phyloP scores from a whole-genome alignment of 208 protist species.

The Trypanosoma lewisi region DNA sequence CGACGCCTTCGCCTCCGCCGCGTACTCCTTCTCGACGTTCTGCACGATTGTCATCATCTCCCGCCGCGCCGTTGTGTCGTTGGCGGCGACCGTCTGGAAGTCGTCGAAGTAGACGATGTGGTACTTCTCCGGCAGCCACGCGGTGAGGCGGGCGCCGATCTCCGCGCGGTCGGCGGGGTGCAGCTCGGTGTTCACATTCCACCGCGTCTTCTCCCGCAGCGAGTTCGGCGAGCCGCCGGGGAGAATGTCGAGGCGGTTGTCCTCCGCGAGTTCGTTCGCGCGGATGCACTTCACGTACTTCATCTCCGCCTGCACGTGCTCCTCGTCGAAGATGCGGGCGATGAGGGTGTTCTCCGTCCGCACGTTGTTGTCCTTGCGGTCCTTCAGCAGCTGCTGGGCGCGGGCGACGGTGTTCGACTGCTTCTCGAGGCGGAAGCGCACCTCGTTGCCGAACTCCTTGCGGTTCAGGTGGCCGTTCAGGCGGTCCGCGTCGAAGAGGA shows the following conservation, averaged over 20 bases:
- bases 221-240: slow-evolving; percentile 84
- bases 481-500: slow-evolving; percentile 82
- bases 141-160: slow-evolving; percentile 75
- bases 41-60: slow-evolving; percentile 81
- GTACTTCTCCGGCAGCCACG: slow-evolving; percentile 90
- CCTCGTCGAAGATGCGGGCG: slow-evolving; percentile 85
- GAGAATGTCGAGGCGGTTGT: slow-evolving; percentile 87
- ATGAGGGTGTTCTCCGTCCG: slow-evolving; percentile 75
- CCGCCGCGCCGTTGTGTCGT: slow-evolving; percentile 56
- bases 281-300: slow-evolving; percentile 90
- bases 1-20: slow-evolving; percentile 62
- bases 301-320: slow-evolving; percentile 89
- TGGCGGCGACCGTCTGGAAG: slow-evolving; percentile 86
- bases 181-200: slow-evolving; percentile 85
- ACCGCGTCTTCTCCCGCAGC: slow-evolving; percentile 85
- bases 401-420: slow-evolving; percentile 84
- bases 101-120: slow-evolving; percentile 89
- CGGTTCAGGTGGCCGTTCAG: slow-evolving; percentile 75
- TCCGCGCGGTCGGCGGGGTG: slow-evolving; percentile 76
- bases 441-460: slow-evolving; percentile 89
- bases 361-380: slow-evolving; percentile 43
- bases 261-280: slow-evolving; percentile 84
- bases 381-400: slow-evolving; percentile 79
- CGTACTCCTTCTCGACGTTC: slow-evolving; percentile 78
- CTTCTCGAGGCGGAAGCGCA: slow-evolving; percentile 81